A percentile compares a stretch with the other conserved stretches of the same genome.
Conservation (phyloP, 2,329 filamentous ascomycete genomes). For the Calonectria pseudoreteaudii region DNA sequence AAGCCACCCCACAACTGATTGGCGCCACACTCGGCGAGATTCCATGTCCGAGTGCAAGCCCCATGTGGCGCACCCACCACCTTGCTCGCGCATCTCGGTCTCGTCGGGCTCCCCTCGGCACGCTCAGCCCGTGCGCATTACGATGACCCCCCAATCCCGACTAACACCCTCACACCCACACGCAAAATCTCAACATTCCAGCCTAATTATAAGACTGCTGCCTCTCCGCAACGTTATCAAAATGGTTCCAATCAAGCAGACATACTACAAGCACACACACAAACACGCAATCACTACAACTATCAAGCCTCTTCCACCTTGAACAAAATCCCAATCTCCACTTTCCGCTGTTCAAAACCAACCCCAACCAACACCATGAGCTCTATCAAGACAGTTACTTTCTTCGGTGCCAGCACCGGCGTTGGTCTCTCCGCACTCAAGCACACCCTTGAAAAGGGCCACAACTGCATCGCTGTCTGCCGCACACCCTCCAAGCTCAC, state of each 20-base stretch:
- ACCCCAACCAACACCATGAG: neutral
- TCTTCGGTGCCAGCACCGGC: conserved; percentile 5
- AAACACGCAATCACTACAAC: neutral
- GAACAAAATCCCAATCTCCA: neutral
- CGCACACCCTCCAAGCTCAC: conserved; percentile 63
- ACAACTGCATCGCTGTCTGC: conserved; percentile 60
- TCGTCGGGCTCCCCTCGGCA: neutral
- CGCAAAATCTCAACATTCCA: neutral
- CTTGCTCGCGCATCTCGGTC: neutral
- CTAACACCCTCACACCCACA: neutral
- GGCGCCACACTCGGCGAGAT: neutral
- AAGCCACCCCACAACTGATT: neutral
- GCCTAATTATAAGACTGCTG: neutral
- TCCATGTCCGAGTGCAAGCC: neutral
- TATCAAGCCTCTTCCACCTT: neutral
- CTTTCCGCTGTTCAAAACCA: neutral
- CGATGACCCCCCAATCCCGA: neutral
- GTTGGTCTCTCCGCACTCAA: neutral
- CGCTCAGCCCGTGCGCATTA: neutral
- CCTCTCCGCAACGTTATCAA: no score
- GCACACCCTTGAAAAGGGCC: conserved; percentile 17
- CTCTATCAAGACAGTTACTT: neutral
- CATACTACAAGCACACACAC: neutral
- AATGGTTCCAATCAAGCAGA: neutral
- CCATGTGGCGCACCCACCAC: neutral